These are phyloP conservation scores for Nemania diffusa DNA, from an alignment of 2,329 filamentous ascomycete genomes.

Conservation along the genomic window DNA sequence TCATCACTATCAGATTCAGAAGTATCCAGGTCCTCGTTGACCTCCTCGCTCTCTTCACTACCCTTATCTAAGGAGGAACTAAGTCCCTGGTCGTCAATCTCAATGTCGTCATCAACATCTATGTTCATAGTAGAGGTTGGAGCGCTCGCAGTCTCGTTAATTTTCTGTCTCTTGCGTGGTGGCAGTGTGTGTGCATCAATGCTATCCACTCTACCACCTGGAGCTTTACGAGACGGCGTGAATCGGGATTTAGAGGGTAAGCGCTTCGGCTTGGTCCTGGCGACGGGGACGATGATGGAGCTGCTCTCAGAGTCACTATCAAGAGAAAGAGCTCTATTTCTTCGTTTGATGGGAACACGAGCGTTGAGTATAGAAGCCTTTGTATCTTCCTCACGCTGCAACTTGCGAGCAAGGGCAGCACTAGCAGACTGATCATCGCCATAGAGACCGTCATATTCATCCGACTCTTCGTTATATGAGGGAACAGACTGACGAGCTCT, in stretches of 20 bases:
- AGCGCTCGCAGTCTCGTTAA: constrained; percentile 2
- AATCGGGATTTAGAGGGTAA: neutral
- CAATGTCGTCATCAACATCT: neutral
- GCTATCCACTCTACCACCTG: neutral
- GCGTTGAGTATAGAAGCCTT: constrained; percentile 9
- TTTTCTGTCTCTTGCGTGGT: constrained; percentile 30
- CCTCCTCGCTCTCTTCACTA: neutral
- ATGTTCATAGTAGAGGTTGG: neutral
- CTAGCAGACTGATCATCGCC: constrained; percentile 41
- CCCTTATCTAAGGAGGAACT: neutral
- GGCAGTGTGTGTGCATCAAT: neutral
- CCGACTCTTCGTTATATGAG: constrained; percentile 48
- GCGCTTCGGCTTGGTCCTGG: constrained; percentile 4
- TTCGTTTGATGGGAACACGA: constrained; percentile 15
- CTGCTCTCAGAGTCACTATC: constrained; percentile 17
- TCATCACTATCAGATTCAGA: neutral
- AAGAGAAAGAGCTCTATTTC: neutral
- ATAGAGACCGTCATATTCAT: constrained; percentile 44
- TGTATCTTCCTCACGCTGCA: constrained; percentile 35
- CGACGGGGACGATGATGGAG: neutral
- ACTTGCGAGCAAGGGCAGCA: constrained; percentile 25
- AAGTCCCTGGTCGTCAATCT: neutral
- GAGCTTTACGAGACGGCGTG: neutral
- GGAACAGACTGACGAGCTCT: constrained; percentile 42
- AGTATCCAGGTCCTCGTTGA: neutral